Evolutionary conservation across 495 filamentous ascomycete species (phyloP).

Genomic region (Baudoinia panamericana): DNA sequence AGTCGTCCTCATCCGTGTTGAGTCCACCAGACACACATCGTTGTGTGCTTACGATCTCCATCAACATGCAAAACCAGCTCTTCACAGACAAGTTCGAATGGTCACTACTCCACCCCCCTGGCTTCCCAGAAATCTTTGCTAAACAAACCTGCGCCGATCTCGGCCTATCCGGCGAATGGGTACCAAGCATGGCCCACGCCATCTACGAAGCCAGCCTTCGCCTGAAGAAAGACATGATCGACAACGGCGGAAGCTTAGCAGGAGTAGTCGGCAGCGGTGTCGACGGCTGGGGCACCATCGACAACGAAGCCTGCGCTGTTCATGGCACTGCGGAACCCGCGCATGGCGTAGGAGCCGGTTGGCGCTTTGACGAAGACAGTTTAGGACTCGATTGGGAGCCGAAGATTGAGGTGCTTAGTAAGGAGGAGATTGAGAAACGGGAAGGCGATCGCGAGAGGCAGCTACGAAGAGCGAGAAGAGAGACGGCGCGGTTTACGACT

Average conservation of each 20-base stretch:
- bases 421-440: conserved; percentile 95
- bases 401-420: conserved; percentile 73
- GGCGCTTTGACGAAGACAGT: conserved; percentile 86
- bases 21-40: conserved; percentile 87
- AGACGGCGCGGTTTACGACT: conserved; percentile 84
- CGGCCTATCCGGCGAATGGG: conserved; percentile 82
- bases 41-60: conserved; percentile 78
- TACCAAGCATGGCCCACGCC: conserved; percentile 83
- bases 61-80: conserved; percentile 81
- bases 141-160: conserved; percentile 84
- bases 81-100: conserved; percentile 98
- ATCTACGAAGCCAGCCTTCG: conserved; percentile 93
- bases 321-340: conserved; percentile 18
- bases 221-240: conserved; percentile 90
- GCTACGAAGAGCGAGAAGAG: conserved; percentile 69
- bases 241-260: conserved; percentile 65
- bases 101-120: conserved; percentile 84
- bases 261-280: conserved; percentile 30
- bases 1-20: conserved; percentile 36
- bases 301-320: conserved; percentile 68
- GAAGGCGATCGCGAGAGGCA: conserved; percentile 91
- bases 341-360: conserved; percentile 58
- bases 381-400: conserved; percentile 89
- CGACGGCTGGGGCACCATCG: conserved; percentile 62
- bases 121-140: conserved; percentile 85